These are phyloP conservation scores for Willaertia magna DNA, from an alignment of 208 protist species.

Conservation along the genomic window DNA sequence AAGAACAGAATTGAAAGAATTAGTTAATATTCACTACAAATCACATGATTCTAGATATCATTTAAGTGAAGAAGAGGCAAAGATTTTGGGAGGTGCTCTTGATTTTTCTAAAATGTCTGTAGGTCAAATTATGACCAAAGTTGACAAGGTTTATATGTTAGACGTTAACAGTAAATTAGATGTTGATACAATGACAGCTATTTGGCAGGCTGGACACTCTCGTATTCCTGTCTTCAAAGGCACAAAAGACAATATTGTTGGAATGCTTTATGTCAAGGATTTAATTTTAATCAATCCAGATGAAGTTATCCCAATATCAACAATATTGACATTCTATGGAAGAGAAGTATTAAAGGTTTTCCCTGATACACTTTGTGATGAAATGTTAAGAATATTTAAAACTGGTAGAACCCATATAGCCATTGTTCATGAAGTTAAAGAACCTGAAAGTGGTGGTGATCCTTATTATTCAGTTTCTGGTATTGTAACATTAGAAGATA, in stretches of 20 bases:
- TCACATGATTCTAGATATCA: not conserved
- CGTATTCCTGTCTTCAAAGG: conserved; percentile 64
- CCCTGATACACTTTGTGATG: conserved; percentile 68
- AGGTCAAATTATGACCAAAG: conserved; percentile 41
- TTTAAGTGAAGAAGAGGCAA: conserved; percentile 46
- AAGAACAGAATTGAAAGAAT: conserved; percentile 19
- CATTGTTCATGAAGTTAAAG: conserved; percentile 62
- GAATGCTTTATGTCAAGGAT: conserved; percentile 59
- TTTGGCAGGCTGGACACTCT: conserved; percentile 51
- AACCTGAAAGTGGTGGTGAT: conserved; percentile 49
- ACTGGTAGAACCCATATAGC: conserved; percentile 76
- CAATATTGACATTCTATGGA: conserved; percentile 81
- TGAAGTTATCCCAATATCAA: conserved; percentile 15
- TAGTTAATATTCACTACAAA: conserved; percentile 6
- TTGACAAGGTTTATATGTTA: conserved; percentile 56
- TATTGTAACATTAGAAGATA: conserved; percentile 41
- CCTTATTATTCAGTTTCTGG: conserved; percentile 70
- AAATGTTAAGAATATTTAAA: conserved; percentile 86
- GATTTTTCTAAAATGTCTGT: conserved; percentile 48
- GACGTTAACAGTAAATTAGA: conserved; percentile 45
- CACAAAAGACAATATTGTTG: conserved; percentile 55
- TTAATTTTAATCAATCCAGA: conserved; percentile 36
- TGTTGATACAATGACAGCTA: conserved; percentile 41
- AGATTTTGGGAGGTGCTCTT: conserved; percentile 55
- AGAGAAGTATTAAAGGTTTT: conserved; percentile 63